Conservation (phyloP, 2,329 filamentous ascomycete genomes). For the Emydomyces testavorans region DNA sequence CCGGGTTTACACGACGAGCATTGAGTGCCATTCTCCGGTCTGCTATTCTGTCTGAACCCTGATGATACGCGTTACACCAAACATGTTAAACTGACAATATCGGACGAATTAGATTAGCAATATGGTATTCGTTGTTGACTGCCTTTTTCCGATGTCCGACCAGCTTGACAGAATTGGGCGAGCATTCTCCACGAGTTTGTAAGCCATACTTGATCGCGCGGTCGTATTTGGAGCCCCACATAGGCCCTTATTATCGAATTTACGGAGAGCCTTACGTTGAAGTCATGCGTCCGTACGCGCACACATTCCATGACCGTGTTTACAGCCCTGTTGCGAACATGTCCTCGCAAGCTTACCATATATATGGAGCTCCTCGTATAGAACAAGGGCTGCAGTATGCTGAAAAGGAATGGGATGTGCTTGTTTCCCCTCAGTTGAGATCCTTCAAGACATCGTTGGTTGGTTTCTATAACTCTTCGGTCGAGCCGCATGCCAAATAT, state of each 20-base stretch:
- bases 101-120: conserved; percentile 49
- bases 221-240: conserved; percentile 58
- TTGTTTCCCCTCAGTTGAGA: conserved; percentile 61
- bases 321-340: conserved; percentile 58
- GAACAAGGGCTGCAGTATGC: conserved; percentile 56
- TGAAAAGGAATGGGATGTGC: conserved; percentile 64
- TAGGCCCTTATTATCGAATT: conserved; percentile 72
- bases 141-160: conserved; percentile 73
- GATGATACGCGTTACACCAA: too few species aligned
- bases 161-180: conserved; percentile 53
- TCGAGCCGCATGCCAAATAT: conserved; percentile 64
- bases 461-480: conserved; percentile 53
- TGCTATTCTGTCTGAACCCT: background rate
- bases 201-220: conserved; percentile 61
- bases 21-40: conserved; percentile 9
- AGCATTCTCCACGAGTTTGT: conserved; percentile 65
- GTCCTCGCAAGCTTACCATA: conserved; percentile 48
- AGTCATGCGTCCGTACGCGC: conserved; percentile 59
- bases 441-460: conserved; percentile 41
- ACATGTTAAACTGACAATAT: conserved; percentile 1
- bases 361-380: conserved; percentile 64
- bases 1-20: conserved; percentile 4
- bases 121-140: conserved; percentile 78
- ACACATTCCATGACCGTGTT: conserved; percentile 46
- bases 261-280: conserved; percentile 79